Base-by-base conservation (phyloP, 2,329 filamentous ascomycete genomes). In the Amauroascus verrucosus region DNA sequence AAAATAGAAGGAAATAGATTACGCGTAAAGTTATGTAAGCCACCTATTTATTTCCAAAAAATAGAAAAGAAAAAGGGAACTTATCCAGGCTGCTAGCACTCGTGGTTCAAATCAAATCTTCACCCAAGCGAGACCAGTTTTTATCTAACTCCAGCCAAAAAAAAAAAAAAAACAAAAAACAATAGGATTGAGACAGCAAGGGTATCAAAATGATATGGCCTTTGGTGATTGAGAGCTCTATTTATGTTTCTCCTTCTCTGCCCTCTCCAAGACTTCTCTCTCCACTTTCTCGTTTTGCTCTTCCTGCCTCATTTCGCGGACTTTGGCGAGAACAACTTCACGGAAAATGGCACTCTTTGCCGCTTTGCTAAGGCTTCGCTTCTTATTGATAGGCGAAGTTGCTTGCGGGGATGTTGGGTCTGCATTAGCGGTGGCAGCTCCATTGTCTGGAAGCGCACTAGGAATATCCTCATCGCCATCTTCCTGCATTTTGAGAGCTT, bases 241-340 rank as follows among this genome's bases (percentile, higher is more conserved):
- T 52, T 52, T 52, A 5, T 46, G 30, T 30, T 56, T 58, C 26
- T 53, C 49, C 53, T 56, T 60, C 48, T 67, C 59, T 28, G 66
- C 64, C 47, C 68, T 71, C 54, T 72, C 71, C 18, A 72, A 67
- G 6, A 74, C 75, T 54, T 74, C 83, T 74, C 69, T 81, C 75
- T 71, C 86, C 67, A 80, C 70, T 67, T 84, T 83, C 61, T 85
- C 77, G 30, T 80, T 80, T 65, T 90, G 83, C 66, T 95, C 85
- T 63, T 90, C 80, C 61, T 88, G 85, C 77, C 94, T 94, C 80
- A 88, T 86, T 70, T 95, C 90, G 56, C 85, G 81, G 44, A 95
- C 88, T 75, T 96, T 97, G 59, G 90, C 91, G 54, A 95, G 75
- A 13, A 96, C 91, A 11, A 97, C 87, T 70, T 96, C 91, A 62